Base-by-base conservation (phyloP, 352 stramenopile genomes). In the Pythium chondricola region DNA sequence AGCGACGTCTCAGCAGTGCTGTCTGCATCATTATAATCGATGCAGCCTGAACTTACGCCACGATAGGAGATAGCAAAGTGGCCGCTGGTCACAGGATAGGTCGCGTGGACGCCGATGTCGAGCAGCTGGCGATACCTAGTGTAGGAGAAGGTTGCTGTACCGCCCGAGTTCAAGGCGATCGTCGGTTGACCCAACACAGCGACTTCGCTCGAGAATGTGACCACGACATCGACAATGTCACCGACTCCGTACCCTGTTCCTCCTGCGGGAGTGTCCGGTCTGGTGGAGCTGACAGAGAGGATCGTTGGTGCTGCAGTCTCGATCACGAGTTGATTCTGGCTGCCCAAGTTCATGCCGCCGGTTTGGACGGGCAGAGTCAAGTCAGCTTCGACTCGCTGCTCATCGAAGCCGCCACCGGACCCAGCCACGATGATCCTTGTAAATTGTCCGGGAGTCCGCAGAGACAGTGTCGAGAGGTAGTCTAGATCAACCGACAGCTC, bases 151-250 rank as follows among this genome's bases (percentile, higher is more conserved):
- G 20, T 55, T 2, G 78, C 80, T 2, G 45, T 62, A 0, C 71
- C 69, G 7, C 65, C 71, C 0, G 76, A 80, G 22, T 78, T 87
- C 0, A 92, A 41, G 1, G 43, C 13, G 9, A 92, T 41, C 0
- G 53, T 69, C 2, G 77, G 74, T 14, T 53, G 40, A 0, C 73
- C 79, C 2, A 53, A 35, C 2, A 91, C 71, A 4, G 49, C 25
- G 1, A 95, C 65, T 16, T 83, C 71, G 2, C 56, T 62, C 0
- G 81, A 85, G 30, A 86, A 93, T 16, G 61, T 48, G 16, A 91
- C 77, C 3, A 71, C 55, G 20, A 95, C 59, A 17, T 88, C 65
- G 18, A 95, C 53, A 8, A 85, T 65, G 32, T 92, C 79, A 2
- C 81, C 83, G 7, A 81, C 47, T 3, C 77, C 81, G 39, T 88